These are phyloP conservation scores for Geoglossum glabrum DNA, from an alignment of 495 filamentous ascomycete species.

Conservation along the genomic window DNA sequence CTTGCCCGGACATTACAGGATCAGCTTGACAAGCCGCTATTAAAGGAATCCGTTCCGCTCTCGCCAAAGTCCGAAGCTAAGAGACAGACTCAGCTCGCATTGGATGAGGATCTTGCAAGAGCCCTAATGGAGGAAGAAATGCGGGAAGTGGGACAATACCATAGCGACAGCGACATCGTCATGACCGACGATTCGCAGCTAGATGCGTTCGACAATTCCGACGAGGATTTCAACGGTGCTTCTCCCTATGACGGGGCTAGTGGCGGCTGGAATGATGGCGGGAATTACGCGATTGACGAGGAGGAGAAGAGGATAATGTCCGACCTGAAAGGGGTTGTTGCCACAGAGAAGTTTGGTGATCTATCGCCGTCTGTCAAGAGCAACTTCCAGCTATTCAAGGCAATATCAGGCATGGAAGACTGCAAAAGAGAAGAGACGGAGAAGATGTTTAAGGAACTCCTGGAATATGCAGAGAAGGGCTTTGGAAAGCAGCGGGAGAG, in stretches of 20 bases:
- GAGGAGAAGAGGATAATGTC: background rate
- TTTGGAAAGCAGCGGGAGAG: background rate
- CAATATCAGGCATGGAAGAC: background rate
- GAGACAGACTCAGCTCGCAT: background rate
- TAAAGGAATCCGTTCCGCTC: background rate
- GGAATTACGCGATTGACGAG: background rate
- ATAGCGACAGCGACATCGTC: background rate
- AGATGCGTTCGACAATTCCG: background rate
- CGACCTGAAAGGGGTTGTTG: background rate
- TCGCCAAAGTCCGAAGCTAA: background rate
- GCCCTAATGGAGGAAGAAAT: background rate
- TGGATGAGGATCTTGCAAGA: background rate
- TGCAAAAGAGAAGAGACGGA: background rate
- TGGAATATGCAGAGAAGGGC: background rate
- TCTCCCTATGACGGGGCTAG: background rate
- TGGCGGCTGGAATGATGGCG: background rate
- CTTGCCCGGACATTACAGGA: background rate
- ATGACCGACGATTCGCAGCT: conserved; percentile 1
- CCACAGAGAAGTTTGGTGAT: background rate
- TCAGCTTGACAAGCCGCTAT: background rate
- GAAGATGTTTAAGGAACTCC: background rate
- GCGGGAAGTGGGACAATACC: background rate
- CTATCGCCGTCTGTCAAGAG: background rate
- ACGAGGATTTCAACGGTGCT: background rate
- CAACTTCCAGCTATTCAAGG: background rate